phyloP scores from a whole-genome alignment of 73 alveolate genomes.

The Stentor roeselii region DNA sequence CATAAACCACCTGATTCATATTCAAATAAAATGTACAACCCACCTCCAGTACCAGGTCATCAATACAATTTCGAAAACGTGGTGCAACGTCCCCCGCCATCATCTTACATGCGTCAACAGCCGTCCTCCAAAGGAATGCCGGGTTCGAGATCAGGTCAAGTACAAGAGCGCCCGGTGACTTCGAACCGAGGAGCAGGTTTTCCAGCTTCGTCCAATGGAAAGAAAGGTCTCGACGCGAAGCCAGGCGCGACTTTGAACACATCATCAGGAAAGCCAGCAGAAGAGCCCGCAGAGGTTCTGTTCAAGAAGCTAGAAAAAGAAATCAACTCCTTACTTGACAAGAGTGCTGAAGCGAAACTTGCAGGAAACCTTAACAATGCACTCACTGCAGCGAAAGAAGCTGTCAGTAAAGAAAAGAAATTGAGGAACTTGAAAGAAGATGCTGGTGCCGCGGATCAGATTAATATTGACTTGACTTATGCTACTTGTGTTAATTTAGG shows the following conservation, averaged over 20 bases:
- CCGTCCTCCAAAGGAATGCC: conserved; percentile 18
- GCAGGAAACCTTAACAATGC: conserved; percentile 43
- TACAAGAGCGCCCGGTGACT: conserved; percentile 21
- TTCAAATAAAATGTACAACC: conserved; percentile 13
- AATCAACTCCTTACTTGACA: conserved; percentile 58
- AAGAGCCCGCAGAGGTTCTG: conserved; percentile 45
- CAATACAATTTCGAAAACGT: conserved; percentile 26
- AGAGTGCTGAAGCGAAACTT: conserved; percentile 52
- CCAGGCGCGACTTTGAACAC: conserved; percentile 9
- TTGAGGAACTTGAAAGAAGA: conserved; percentile 60
- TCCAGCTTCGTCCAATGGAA: conserved; percentile 28
- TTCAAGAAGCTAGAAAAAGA: conserved; percentile 65
- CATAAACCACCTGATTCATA: too few relatives aligned
- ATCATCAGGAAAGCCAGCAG: not conserved
- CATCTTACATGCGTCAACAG: conserved; percentile 22
- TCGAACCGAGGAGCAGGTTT: conserved; percentile 27
- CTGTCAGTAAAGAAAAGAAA: conserved; percentile 67
- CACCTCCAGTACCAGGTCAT: not conserved
- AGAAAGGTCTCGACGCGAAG: conserved; percentile 21
- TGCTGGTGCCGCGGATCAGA: conserved; percentile 54
- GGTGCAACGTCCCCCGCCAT: conserved; percentile 25
- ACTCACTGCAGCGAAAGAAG: conserved; percentile 66
- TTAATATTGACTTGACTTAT: conserved; percentile 73
- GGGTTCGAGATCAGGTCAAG: not conserved
- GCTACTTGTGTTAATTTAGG: conserved; percentile 63